Evolutionary conservation across 2,329 filamentous ascomycete species (phyloP).

Genomic region (Colletotrichum shisoi): DNA sequence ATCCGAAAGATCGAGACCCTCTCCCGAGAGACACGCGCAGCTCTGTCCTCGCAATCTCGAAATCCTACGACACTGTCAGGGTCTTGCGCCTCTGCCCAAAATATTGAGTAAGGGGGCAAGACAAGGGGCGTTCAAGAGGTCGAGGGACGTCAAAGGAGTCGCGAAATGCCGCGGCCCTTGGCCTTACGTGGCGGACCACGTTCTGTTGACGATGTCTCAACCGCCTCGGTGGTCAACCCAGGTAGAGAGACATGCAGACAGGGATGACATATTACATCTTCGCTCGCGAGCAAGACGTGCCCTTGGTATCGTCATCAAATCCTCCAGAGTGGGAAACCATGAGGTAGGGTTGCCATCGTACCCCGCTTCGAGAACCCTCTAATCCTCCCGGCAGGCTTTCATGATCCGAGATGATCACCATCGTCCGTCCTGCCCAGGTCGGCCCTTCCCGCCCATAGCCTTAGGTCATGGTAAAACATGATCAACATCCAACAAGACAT

Average conservation of each 20-base stretch:
- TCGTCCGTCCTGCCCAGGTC: constrained; percentile 3
- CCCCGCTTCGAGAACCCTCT: constrained; percentile 13
- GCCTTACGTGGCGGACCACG: constrained; percentile 14
- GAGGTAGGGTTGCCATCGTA: constrained; percentile 11
- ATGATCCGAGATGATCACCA: constrained; percentile 3
- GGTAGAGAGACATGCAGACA: neutral
- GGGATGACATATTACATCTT: constrained; percentile 1
- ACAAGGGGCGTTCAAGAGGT: constrained; percentile 4
- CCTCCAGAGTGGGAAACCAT: neutral
- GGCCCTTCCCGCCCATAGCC: neutral
- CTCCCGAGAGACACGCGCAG: constrained; percentile 10
- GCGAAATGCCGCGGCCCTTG: neutral
- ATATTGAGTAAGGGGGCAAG: constrained; percentile 25
- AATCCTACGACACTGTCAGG: constrained; percentile 20
- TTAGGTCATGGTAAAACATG: constrained; percentile 18
- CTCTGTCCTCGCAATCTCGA: neutral
- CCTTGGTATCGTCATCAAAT: constrained; percentile 21
- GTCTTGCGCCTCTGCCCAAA: constrained; percentile 2
- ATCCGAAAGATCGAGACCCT: constrained; percentile 23
- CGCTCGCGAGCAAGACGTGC: constrained; percentile 24
- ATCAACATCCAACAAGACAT: constrained; percentile 20
- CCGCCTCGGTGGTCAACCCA: neutral
- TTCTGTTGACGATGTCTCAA: constrained; percentile 32
- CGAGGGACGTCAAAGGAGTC: constrained; percentile 5
- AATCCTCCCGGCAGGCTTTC: constrained; percentile 13